These are phyloP conservation scores for Diophrys sp. DNA, from an alignment of 73 alveolate species.

Conservation along the genomic window DNA sequence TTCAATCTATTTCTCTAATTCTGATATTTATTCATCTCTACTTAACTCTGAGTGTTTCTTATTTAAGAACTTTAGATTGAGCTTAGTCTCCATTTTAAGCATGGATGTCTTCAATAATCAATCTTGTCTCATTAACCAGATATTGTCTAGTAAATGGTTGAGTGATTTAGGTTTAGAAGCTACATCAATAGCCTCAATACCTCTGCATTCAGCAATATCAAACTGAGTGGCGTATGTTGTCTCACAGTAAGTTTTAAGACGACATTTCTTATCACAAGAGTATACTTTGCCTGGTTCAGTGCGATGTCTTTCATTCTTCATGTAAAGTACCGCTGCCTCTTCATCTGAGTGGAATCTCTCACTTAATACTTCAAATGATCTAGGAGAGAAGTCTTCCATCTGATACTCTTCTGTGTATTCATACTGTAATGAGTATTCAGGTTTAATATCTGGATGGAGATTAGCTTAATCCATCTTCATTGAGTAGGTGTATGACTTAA, in stretches of 20 bases:
- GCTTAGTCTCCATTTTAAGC: too few species aligned
- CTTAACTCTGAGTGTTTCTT: too few species aligned
- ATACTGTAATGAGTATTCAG: constrained; percentile 25
- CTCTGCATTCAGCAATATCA: background rate
- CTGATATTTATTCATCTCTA: too few species aligned
- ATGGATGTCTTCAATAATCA: too few species aligned
- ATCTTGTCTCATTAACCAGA: too few species aligned
- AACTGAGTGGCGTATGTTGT: background rate
- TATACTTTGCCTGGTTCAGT: background rate
- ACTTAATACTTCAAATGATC: background rate
- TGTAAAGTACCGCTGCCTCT: constrained; percentile 7
- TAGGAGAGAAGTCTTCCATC: constrained; percentile 48
- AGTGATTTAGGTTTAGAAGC: background rate
- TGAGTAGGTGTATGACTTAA: constrained; percentile 25
- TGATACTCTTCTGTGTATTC: constrained; percentile 30
- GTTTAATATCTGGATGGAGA: background rate
- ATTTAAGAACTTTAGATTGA: too few species aligned
- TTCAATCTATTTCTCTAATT: too few species aligned
- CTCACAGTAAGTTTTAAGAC: background rate
- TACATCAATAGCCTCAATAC: background rate
- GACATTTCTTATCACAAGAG: background rate
- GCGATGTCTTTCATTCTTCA: background rate
- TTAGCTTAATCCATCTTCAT: constrained; percentile 40
- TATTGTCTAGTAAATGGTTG: too few species aligned
- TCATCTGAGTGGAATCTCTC: background rate